Percentiles rank a stretch among this genome's conserved stretches.
These are phyloP conservation scores for Rosa chinensis DNA, from an alignment of 306 rosid genomes.

Conservation along the genomic window DNA sequence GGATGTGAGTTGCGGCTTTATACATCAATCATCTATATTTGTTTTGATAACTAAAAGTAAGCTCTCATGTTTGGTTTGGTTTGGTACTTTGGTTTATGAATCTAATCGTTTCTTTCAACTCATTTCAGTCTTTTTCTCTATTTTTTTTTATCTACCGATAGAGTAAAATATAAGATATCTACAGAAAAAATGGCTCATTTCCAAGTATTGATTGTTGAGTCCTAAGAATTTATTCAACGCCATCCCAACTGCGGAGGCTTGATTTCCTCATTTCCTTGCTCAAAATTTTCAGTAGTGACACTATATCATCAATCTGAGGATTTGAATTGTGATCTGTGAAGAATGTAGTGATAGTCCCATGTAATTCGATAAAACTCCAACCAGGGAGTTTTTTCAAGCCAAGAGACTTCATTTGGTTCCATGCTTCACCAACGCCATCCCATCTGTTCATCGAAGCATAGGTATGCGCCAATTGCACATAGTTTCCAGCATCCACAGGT, in stretches of 20 bases:
- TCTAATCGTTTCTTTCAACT: no score
- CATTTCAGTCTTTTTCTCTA: no score
- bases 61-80: not conserved
- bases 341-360: constrained; percentile 63
- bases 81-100: not conserved
- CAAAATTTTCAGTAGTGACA: constrained; percentile 35
- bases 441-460: constrained; percentile 70
- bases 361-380: constrained; percentile 68
- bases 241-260: not conserved
- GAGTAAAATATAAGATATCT: no score
- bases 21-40: no score
- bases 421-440: constrained; percentile 67
- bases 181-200: not conserved
- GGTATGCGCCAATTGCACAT: constrained; percentile 65
- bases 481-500: constrained; percentile 64
- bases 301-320: constrained; percentile 53
- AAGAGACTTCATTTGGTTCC: constrained; percentile 72
- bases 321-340: constrained; percentile 67
- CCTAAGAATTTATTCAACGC: not conserved
- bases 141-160: no score
- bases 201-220: not conserved
- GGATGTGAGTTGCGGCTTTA: not conserved
- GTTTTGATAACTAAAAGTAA: no score
- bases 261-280: constrained; percentile 52
- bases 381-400: constrained; percentile 80